Evolutionary conservation across 2,329 filamentous ascomycete genomes (phyloP), one percentile per base, ranked within the genome.

Genomic region (Verticillium nubilum): DNA sequence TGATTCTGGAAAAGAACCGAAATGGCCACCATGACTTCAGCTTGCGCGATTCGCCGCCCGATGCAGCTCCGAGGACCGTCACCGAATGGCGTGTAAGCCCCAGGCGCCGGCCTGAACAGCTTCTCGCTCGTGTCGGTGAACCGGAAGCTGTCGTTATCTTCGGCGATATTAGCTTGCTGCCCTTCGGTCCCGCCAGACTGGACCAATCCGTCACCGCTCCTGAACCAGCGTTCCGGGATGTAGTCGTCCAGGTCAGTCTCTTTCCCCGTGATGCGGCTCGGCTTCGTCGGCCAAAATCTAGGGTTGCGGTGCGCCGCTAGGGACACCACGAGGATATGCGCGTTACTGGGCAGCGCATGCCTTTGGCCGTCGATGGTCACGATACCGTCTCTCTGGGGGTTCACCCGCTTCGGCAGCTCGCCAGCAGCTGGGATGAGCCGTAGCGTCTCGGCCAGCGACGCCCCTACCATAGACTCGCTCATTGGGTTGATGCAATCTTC

Each of bases 401-500:
- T 68, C 4, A 84, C 81, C 57, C 78, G 81, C 74, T 95, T 95
- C 28, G 90, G 90, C 27, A 95, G 87, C 57, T 82, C 83, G 52
- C 86, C 76, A 19, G 91, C 87, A 0, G 91, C 86, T 2, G 90
- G 89, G 61, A 91, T 79, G 50, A 92, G 67, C 12, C 91, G 86
- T 58, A 95, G 79, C 37, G 88, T 86, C 76, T 95, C 91, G 68
- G 92, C 90, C 80, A 94, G 83, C 66, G 88, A 83, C 4, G 91
- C 90, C 19, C 88, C 91, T 10, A 88, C 75, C 80, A 91, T 87
- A 61, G 86, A 86, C 12, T 81, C 84, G 65, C 91, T 83, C 61
- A 95, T 79, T 9, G 81, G 77, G 52, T 84, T 86, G 62, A 93
- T 79, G 65, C 84, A 78, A 12, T 77, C 73, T 52, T 93, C 89